Conservation (phyloP, 805 yeast genomes). For the Millerago galiae region DNA sequence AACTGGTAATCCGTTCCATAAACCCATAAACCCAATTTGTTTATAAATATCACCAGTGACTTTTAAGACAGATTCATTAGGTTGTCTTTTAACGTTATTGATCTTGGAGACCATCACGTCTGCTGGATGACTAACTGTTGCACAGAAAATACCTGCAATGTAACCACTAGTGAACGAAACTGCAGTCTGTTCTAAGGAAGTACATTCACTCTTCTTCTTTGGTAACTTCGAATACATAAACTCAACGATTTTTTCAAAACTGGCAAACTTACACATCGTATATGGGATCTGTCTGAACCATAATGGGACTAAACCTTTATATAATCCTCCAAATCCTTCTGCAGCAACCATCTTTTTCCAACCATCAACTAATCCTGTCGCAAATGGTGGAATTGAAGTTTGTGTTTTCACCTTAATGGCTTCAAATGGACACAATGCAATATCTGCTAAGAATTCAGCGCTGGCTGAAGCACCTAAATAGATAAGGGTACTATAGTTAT, state of each 20-base stretch:
- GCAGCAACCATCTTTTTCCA: slow-evolving; percentile 55
- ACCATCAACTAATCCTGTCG: slow-evolving; percentile 57
- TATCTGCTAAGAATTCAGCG: slow-evolving; percentile 91
- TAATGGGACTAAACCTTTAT: slow-evolving; percentile 84
- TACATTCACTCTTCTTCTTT: slow-evolving; percentile 63
- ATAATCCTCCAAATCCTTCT: slow-evolving; percentile 71
- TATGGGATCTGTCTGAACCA: slow-evolving; percentile 99
- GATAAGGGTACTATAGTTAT: slow-evolving; percentile 62
- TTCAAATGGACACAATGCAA: slow-evolving; percentile 88
- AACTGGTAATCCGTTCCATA: slow-evolving; percentile 93
- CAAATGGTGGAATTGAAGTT: slow-evolving; percentile 85
- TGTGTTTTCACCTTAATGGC: slow-evolving; percentile 93
- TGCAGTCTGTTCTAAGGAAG: slow-evolving; percentile 78
- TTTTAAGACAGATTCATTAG: slow-evolving; percentile 57
- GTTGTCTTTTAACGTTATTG: slow-evolving; percentile 55
- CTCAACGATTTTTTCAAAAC: slow-evolving; percentile 88
- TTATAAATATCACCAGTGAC: slow-evolving; percentile 72
- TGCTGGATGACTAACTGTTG: slow-evolving; percentile 96
- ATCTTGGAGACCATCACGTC: slow-evolving; percentile 96
- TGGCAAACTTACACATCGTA: slow-evolving; percentile 95
- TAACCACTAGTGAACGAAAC: slow-evolving; percentile 95
- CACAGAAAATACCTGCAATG: slow-evolving; percentile 96
- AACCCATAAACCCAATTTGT: slow-evolving; percentile 80
- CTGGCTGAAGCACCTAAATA: slow-evolving; percentile 83
- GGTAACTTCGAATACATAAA: slow-evolving; percentile 70